Evolutionary conservation across 2,329 filamentous ascomycete species (phyloP).

Genomic region (Cadophora malorum): DNA sequence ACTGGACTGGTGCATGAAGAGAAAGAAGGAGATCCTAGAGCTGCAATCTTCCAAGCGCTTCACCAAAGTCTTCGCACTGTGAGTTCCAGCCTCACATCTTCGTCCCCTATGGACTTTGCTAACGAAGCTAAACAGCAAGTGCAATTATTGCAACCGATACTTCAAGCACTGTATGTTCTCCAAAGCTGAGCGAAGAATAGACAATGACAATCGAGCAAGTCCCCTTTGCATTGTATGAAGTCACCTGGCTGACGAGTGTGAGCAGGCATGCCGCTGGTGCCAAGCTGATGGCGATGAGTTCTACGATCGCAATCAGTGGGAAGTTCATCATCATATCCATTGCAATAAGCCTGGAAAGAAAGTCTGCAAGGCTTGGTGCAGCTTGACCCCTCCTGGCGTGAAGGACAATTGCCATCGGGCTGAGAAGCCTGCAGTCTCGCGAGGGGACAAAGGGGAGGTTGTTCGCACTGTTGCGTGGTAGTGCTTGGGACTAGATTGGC

Average conservation of each 20-base stretch:
- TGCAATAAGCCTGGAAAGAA: not conserved
- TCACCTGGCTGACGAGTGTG: not conserved
- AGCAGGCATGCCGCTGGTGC: not conserved
- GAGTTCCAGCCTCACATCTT: not conserved
- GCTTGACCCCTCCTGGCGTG: not conserved
- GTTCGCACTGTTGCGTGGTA: not conserved
- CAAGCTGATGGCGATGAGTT: not conserved
- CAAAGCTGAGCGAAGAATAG: not conserved
- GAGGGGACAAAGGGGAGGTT: not conserved
- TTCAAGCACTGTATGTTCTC: slow-evolving; percentile 12
- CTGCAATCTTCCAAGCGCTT: not conserved
- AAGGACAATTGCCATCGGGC: not conserved
- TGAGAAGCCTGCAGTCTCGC: not conserved
- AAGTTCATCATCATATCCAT: slow-evolving; percentile 6
- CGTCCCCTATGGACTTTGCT: too few relatives aligned
- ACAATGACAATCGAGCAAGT: not conserved
- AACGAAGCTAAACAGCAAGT: not conserved
- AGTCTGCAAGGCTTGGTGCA: not conserved
- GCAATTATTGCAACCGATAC: not conserved
- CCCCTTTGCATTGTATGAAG: not conserved
- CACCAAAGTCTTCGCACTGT: not conserved
- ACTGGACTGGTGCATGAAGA: not conserved
- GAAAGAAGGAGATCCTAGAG: not conserved
- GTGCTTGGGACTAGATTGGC: not conserved
- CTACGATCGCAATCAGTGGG: not conserved